Evolutionary conservation across 2,329 filamentous ascomycete species (phyloP).

Genomic region (Colletotrichum sp.): DNA sequence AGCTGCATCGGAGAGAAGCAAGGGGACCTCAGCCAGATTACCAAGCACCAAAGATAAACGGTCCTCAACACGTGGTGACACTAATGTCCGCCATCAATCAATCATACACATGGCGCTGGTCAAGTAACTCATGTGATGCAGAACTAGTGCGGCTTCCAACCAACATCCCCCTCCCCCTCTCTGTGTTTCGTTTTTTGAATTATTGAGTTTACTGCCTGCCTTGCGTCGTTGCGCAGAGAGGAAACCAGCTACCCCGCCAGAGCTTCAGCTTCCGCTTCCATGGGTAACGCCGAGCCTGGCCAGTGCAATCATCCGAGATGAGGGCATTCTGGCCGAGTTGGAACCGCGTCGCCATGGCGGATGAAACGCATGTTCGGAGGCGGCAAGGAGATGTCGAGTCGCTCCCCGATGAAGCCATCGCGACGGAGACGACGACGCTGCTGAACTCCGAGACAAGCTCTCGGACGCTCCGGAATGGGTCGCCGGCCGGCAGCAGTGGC

Average conservation of each 20-base stretch:
- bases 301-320: neutral
- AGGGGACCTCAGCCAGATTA: neutral
- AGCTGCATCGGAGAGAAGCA: neutral
- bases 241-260: neutral
- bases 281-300: neutral
- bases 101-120: neutral
- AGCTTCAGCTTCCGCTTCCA: neutral
- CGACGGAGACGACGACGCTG: constrained; percentile 20
- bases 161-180: neutral
- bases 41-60: constrained; percentile 7
- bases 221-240: neutral
- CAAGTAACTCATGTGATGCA: neutral
- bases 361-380: neutral
- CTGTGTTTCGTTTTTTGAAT: neutral
- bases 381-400: neutral
- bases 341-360: neutral
- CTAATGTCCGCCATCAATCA: neutral
- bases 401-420: neutral
- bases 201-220: neutral
- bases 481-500: neutral
- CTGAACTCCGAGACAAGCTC: constrained; percentile 18
- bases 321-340: neutral
- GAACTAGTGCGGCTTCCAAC: neutral
- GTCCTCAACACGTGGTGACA: neutral
- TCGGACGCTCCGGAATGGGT: constrained; percentile 6